phyloP scores from a whole-genome alignment of 371 early-diverging fungal genomes.

The Mortierella sp. region DNA sequence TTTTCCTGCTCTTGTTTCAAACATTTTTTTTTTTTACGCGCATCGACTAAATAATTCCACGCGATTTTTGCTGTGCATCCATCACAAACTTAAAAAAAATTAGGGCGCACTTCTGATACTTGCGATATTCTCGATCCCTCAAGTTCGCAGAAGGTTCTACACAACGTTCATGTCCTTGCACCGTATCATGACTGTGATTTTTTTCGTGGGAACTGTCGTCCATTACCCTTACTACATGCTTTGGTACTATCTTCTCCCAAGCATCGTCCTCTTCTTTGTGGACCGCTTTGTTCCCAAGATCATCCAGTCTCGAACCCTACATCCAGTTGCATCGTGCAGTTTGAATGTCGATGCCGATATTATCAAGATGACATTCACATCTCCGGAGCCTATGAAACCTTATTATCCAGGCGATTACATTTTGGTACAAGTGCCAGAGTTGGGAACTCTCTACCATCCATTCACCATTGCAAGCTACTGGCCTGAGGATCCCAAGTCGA shows the following conservation, averaged over 20 bases:
- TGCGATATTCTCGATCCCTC: slow-evolving; percentile 43
- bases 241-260: slow-evolving; percentile 52
- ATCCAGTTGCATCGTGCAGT: slow-evolving; percentile 36
- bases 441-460: slow-evolving; percentile 48
- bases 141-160: slow-evolving; percentile 43
- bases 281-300: slow-evolving; percentile 52
- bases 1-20: neutral
- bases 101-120: slow-evolving; percentile 41
- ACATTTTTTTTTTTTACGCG: neutral
- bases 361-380: slow-evolving; percentile 32
- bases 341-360: slow-evolving; percentile 48
- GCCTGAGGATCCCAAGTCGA: slow-evolving; percentile 53
- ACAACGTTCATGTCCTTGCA: slow-evolving; percentile 33
- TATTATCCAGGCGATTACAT: slow-evolving; percentile 54
- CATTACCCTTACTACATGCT: slow-evolving; percentile 49
- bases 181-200: slow-evolving; percentile 41
- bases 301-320: slow-evolving; percentile 36
- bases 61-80: neutral
- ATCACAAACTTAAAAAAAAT: too few relatives aligned
- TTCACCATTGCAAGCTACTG: slow-evolving; percentile 54
- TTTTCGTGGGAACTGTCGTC: slow-evolving; percentile 32
- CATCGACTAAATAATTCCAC: neutral
- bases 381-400: slow-evolving; percentile 45
- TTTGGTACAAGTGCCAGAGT: slow-evolving; percentile 31
- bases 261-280: slow-evolving; percentile 39